A percentile compares a stretch with the other conserved stretches of the same genome.
These are phyloP conservation scores for Debaryomyces sp. DNA, from an alignment of 1,139 yeast genomes.

Conservation along the genomic window DNA sequence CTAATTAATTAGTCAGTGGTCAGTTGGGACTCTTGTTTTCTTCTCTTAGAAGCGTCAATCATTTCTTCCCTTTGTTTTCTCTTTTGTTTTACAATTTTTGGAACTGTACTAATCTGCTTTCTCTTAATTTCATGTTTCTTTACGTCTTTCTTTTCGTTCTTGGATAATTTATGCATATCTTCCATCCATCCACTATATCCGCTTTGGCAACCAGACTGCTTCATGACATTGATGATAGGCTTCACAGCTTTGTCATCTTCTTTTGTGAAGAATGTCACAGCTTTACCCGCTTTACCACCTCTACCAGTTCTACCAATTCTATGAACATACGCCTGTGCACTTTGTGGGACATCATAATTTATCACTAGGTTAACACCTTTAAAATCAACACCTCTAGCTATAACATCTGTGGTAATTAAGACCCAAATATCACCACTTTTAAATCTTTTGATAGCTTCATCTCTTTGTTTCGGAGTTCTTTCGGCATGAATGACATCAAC, in stretches of 20 bases:
- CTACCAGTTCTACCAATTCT: conserved; percentile 99
- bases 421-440: conserved; percentile 94
- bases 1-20: background rate
- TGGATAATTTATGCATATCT: conserved; percentile 66
- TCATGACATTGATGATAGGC: conserved; percentile 91
- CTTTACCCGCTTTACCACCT: conserved; percentile 84
- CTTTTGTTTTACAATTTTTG: conserved; percentile 66
- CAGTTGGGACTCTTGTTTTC: conserved; percentile 37
- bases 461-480: conserved; percentile 87
- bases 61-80: conserved; percentile 65
- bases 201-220: conserved; percentile 78
- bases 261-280: conserved; percentile 91
- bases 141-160: conserved; percentile 64
- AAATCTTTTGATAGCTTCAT: conserved; percentile 79
- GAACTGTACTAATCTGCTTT: conserved; percentile 84
- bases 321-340: conserved; percentile 94
- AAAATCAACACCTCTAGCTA: conserved; percentile 96
- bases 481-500: conserved; percentile 98
- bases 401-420: conserved; percentile 91
- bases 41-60: conserved; percentile 77
- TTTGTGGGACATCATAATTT: conserved; percentile 94
- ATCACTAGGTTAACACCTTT: conserved; percentile 93
- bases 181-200: conserved; percentile 83
- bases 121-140: conserved; percentile 67
- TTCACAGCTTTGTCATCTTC: conserved; percentile 78